Base-by-base conservation (phyloP, 1,284 basidiomycete genomes). In the Grifola frondosa region DNA sequence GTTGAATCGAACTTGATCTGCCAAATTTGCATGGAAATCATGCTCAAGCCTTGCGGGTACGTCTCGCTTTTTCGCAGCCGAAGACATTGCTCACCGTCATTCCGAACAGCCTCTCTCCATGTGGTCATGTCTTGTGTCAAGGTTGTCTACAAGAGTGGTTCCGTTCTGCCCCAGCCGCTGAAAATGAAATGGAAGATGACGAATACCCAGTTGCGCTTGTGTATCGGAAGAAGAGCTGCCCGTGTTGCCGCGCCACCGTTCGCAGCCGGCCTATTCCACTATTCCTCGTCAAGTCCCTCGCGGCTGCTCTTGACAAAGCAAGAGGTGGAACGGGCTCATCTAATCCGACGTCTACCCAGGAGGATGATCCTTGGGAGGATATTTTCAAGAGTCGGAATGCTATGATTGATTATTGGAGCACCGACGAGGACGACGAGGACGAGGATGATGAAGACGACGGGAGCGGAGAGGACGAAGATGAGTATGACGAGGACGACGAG, bases 141-240 rank as follows among this genome's bases (percentile, higher is more conserved):
- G 54, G 56, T 5, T 88, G 86, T 52, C 73, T 88, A 7, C 81
- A 85, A 61, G 75, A 79, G 53, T 88, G 85, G 85, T 88, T 88
- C 64, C 74, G 77, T 40, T 74, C 76, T 42, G 81, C 83, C 1
- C 84, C 84, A 3, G 61, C 70, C 1, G 60, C 66, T 6, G 69
- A 74, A 12, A 74, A 78, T 30, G 80, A 81, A 24, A 74, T 77
- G 63, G 64, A 74, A 33, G 73, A 82, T 38, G 71, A 75, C 28
- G 70, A 75, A 20, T 70, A 74, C 32, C 63, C 74, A 7, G 66
- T 74, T 21, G 74, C 77, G 42, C 62, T 82, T 21, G 56, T 84
- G 15, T 69, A 68, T 44, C 75, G 83, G 24, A 69, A 71, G 28
- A 88, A 88, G 59, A 77, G 79, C 1, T 88, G 85, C 54, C 85